Evolutionary conservation across 768 basidiomycete genomes (phyloP), one percentile per base, ranked within the genome.

Genomic region (Hydnomerulius pinastri): DNA sequence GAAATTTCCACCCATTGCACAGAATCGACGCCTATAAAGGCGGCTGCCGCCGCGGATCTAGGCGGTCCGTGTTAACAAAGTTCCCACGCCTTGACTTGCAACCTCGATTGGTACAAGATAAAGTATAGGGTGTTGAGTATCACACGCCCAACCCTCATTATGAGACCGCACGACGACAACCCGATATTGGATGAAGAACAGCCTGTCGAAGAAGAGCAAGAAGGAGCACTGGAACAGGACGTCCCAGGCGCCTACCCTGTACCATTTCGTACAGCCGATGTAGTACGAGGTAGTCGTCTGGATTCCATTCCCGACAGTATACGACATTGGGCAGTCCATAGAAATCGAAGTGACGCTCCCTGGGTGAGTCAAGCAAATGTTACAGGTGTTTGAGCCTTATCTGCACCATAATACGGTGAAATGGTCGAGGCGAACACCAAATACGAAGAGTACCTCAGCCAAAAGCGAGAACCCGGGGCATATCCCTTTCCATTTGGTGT

Each of bases 191-290:
- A n/a, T n/a, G n/a, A n/a, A n/a, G n/a, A n/a, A n/a, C n/a, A n/a
- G n/a, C n/a, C n/a, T n/a, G n/a, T n/a, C n/a, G n/a, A n/a, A n/a
- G n/a, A n/a, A n/a, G n/a, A n/a, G n/a, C n/a, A n/a, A n/a, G 6
- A 33, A 47, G 29, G 7, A 10, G 4, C 11, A 0, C 28, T 41
- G 29, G 35, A 41, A 21, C 40, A 49, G 33, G 44, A 55, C 15
- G n/a, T 21, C 28, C 60, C 62, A 45, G 53, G 63, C 12, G 51
- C 50, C 37, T 59, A 59, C 27, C 52, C 53, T 35, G 30, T 61
- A 41, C 60, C 60, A 44, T 59, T 59, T 49, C 4, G 27, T 8
- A 2, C 23, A 18, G 1, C 0, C 17, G 43, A 9, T 4, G 40
- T 55, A 33, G 27, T 44, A 44, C 40, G 48, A 49, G 63, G 57